Evolutionary conservation across 2,329 filamentous ascomycete species (phyloP).

Genomic region (Fusarium floridanum): DNA sequence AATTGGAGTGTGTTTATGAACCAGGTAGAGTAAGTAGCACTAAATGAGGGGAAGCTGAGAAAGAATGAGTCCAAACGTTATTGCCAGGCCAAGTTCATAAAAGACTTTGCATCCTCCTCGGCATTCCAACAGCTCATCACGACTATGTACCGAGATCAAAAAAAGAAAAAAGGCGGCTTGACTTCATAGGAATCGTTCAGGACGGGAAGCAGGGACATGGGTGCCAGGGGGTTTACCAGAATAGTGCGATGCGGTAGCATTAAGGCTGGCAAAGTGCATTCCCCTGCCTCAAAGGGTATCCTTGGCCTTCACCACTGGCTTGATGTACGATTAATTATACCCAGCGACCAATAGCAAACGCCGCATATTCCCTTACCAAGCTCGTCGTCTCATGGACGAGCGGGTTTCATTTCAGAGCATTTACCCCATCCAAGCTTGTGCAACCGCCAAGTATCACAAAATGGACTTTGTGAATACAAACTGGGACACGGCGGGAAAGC

Average conservation of each 20-base stretch:
- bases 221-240: constrained; percentile 27
- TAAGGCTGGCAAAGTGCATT: constrained; percentile 18
- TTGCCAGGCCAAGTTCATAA: neutral
- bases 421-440: constrained; percentile 6
- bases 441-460: constrained; percentile 11
- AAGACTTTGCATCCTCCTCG: neutral
- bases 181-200: constrained; percentile 10
- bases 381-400: constrained; percentile 1
- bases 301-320: neutral
- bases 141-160: neutral
- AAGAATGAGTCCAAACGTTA: neutral
- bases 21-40: neutral
- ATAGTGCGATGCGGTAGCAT: constrained; percentile 24
- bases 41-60: neutral
- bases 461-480: constrained; percentile 16
- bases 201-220: constrained; percentile 45
- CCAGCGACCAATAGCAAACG: neutral
- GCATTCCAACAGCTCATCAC: neutral
- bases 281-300: constrained; percentile 26
- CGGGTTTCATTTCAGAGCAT: neutral
- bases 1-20: neutral
- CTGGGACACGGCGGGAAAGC: constrained; percentile 10
- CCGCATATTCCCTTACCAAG: constrained; percentile 14
- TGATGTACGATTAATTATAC: neutral
- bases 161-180: constrained; percentile 4